A percentile compares a stretch with the other conserved stretches of the same genome.
Conservation (phyloP, 1,284 basidiomycete genomes). For the Cryptococcus floricola region DNA sequence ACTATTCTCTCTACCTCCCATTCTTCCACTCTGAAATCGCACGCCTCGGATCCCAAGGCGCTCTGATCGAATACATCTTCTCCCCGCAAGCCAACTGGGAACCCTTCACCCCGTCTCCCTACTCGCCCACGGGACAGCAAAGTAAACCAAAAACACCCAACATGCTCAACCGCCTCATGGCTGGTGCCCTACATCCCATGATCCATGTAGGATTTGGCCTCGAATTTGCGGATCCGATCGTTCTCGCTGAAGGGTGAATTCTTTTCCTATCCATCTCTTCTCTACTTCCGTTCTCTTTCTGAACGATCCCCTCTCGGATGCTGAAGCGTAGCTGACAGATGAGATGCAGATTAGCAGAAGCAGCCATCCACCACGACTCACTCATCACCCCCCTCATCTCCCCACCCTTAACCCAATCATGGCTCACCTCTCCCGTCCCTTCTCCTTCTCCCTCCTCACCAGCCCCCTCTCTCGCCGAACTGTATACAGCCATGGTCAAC, state of each 20-base stretch:
- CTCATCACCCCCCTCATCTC: constrained; percentile 5
- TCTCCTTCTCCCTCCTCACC: not conserved
- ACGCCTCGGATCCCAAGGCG: constrained; percentile 50
- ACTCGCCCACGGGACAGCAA: not conserved
- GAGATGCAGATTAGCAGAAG: constrained; percentile 53
- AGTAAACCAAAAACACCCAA: constrained; percentile 46
- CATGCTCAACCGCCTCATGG: constrained; percentile 59
- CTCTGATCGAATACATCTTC: constrained; percentile 59
- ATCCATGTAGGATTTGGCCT: constrained; percentile 65
- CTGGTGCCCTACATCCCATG: constrained; percentile 56
- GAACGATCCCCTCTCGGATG: too few species aligned
- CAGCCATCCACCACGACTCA: constrained; percentile 52
- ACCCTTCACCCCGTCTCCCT: constrained; percentile 5
- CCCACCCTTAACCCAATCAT: constrained; percentile 1
- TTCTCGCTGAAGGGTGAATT: constrained; percentile 56
- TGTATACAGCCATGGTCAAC: constrained; percentile 28
- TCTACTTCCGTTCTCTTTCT: not conserved
- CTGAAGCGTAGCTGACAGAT: not conserved
- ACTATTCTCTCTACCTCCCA: constrained; percentile 56
- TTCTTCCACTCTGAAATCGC: constrained; percentile 59
- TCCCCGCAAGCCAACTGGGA: constrained; percentile 41
- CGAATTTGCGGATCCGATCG: constrained; percentile 58
- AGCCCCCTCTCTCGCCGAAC: constrained; percentile 20
- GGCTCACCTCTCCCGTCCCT: not conserved
- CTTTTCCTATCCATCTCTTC: not conserved